Evolutionary conservation across 2,329 filamentous ascomycete genomes (phyloP), one percentile per base, ranked within the genome.

Genomic region (Plenodomus biglobosus): DNA sequence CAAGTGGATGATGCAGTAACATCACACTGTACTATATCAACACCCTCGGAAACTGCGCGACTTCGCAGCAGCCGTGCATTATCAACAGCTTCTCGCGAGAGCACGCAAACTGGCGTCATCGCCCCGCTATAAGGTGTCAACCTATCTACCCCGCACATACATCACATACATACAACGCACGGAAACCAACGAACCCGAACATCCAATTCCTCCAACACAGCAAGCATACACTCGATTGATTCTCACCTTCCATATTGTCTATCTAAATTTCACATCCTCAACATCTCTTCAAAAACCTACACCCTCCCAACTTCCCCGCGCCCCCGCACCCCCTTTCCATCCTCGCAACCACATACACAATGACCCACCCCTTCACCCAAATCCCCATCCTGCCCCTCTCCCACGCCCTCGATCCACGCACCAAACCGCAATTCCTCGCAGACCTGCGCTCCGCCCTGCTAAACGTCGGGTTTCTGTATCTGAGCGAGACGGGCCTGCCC

Each of bases 391-490:
- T 95, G 30, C 88, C 92, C 67, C 80, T 95, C 50, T 82, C 86
- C 13, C 76, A 81, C 18, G 86, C 89, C 34, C 76, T 78, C 55
- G 74, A 84, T 58, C 78, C 82, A 16, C 85, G 75, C 4, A 91
- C 87, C 0, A 95, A 94, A 72, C 80, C 87, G 2, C 75, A 74
- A 24, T 94, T 95, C 62, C 80, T 95, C 0, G 71, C 76, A 1
- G 78, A 88, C 44, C 79, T 95, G 24, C 86, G 87, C 15, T 78
- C 87, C 70, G 88, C 89, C 0, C 75, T 95, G 24, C 82, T 95
- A 62, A 87, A 92, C 68, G 88, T 95, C n/a, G 90, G 90, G 1
- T 95, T 95, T 64, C 71, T 95, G 18, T 95, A 95, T 65, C 81
- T 95, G 52, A 86, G 85, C 65, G 91, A 95, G 64, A 85, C 88